Evolutionary conservation across 257 asterid genomes (phyloP).

Genomic region (Parsonsia alboflavescens): DNA sequence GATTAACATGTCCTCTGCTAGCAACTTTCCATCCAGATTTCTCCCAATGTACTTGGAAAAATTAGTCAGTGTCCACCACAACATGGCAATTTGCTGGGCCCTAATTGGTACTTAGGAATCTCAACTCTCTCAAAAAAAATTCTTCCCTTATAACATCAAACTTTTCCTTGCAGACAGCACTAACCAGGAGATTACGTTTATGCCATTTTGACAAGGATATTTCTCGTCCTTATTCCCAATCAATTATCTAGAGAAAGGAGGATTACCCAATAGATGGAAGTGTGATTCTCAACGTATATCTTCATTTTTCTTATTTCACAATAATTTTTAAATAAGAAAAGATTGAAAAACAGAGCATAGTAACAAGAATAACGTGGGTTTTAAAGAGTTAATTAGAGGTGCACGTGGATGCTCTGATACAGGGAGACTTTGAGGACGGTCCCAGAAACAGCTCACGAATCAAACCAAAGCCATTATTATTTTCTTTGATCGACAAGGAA

Average conservation of each 20-base stretch:
- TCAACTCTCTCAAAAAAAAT: neutral
- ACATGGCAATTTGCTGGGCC: conserved; percentile 4
- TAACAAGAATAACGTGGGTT: neutral
- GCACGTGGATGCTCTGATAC: neutral
- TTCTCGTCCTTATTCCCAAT: no score
- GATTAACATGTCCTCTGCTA: neutral
- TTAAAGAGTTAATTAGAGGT: neutral
- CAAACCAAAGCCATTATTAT: conserved; percentile 17
- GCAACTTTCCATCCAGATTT: neutral
- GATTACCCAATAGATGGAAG: no score
- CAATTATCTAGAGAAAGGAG: no score
- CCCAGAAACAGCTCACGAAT: conserved; percentile 8
- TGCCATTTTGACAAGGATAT: no score
- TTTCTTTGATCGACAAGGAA: conserved; percentile 7
- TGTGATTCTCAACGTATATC: no score
- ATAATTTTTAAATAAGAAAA: no score
- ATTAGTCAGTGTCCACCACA: neutral
- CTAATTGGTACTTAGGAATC: conserved; percentile 1
- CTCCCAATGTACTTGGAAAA: neutral
- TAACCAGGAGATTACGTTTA: no score
- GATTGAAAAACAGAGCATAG: no score
- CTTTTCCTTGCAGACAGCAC: no score
- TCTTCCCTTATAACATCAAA: no score
- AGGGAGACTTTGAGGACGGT: neutral
- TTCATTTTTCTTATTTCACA: no score